Percentiles rank a stretch among this genome's conserved stretches.
Evolutionary conservation across 768 basidiomycete species (phyloP).

Genomic region (Russula sp.): DNA sequence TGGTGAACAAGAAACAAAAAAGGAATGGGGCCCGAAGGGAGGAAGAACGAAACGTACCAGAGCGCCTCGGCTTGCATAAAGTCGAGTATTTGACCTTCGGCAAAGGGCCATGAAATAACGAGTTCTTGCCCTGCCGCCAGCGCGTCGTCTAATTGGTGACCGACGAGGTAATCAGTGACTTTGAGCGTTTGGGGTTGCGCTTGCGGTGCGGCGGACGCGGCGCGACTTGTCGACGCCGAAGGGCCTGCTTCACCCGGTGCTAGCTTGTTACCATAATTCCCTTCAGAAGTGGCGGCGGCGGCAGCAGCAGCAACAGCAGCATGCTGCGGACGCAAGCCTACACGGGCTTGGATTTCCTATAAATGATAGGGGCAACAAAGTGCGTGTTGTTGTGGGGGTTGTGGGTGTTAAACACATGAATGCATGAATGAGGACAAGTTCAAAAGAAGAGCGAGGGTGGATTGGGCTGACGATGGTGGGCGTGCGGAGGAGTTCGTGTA

Average conservation of each 20-base stretch:
- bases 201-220: conserved; percentile 49
- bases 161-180: conserved; percentile 81
- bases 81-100: conserved; percentile 66
- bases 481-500: conserved; percentile 72
- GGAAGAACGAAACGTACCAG: conserved; percentile 52
- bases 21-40: too few species aligned
- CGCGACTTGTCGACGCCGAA: conserved; percentile 45
- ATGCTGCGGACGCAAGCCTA: conserved; percentile 55
- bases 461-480: conserved; percentile 63
- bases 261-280: neutral
- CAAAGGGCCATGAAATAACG: conserved; percentile 78
- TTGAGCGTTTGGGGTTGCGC: conserved; percentile 45
- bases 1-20: neutral
- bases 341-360: conserved; percentile 77
- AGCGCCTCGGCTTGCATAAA: conserved; percentile 87
- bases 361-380: neutral
- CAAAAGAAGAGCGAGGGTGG: neutral
- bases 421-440: too few species aligned
- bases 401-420: neutral
- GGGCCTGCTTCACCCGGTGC: conserved; percentile 33
- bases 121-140: conserved; percentile 70
- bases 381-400: too few species aligned
- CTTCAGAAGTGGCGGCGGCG: neutral
- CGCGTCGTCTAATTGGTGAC: conserved; percentile 75
- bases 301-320: too few species aligned